These are phyloP conservation scores for Linaria vulgaris DNA, from an alignment of 257 asterid genomes.

Conservation along the genomic window DNA sequence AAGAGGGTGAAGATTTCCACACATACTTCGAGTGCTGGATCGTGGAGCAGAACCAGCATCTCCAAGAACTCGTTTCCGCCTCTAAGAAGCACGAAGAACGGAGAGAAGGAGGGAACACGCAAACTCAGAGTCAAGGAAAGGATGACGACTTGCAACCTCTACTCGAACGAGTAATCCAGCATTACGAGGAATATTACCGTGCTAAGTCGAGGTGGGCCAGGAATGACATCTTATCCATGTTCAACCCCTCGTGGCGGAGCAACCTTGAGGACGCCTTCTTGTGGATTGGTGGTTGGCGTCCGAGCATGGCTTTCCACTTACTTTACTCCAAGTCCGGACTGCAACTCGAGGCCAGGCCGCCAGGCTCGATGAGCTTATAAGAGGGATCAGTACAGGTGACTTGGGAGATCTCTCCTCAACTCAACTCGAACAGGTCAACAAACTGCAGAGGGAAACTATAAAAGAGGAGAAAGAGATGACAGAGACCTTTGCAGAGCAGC, in stretches of 20 bases:
- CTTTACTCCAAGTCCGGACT: conserved; percentile 39
- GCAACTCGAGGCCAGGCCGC: conserved; percentile 38
- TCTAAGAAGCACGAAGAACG: too few species aligned
- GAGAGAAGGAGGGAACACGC: too few species aligned
- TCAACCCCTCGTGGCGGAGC: conserved; percentile 41
- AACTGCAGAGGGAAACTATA: conserved; percentile 33
- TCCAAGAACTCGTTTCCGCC: too few species aligned
- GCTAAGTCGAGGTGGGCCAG: conserved; percentile 28
- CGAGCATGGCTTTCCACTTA: conserved; percentile 39
- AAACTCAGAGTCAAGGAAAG: too few species aligned
- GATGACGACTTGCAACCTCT: not conserved
- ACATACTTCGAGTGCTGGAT: too few species aligned
- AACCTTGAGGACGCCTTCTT: conserved; percentile 40
- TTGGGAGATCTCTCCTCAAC: conserved; percentile 25
- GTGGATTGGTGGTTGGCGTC: conserved; percentile 56
- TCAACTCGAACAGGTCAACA: conserved; percentile 31
- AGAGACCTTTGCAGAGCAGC: conserved; percentile 39
- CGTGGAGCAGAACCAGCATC: too few species aligned
- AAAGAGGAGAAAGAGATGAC: conserved; percentile 36
- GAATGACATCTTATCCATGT: conserved; percentile 22
- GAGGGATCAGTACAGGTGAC: conserved; percentile 28
- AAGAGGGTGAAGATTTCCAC: too few species aligned
- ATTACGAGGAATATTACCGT: conserved; percentile 38
- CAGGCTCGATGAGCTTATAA: conserved; percentile 21
- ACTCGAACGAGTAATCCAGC: conserved; percentile 18